Conservation (phyloP, 2,329 filamentous ascomycete genomes). For the Claviceps spartinae region DNA sequence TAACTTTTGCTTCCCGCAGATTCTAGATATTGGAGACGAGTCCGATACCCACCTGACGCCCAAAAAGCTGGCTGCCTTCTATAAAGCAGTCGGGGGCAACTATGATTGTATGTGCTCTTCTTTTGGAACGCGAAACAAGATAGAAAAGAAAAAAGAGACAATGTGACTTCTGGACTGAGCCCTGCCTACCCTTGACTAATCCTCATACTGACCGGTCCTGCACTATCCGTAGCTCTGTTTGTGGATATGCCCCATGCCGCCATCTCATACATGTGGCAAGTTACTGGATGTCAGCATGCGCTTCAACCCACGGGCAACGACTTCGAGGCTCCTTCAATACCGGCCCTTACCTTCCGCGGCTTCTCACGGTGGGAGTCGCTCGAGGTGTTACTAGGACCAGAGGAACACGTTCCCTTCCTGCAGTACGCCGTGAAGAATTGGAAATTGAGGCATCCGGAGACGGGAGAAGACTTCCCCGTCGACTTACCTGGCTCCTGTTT, state of each 20-base stretch:
- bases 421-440: conserved; percentile 70
- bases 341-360: conserved; percentile 68
- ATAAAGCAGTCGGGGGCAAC: conserved; percentile 59
- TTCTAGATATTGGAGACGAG: conserved; percentile 43
- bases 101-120: conserved; percentile 44
- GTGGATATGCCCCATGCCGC: conserved; percentile 57
- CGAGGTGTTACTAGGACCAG: conserved; percentile 73
- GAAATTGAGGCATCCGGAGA: conserved; percentile 60
- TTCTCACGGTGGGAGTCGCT: conserved; percentile 93
- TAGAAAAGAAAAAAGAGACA: background rate
- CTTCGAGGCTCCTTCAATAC: conserved; percentile 63
- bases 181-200: background rate
- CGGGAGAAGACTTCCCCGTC: conserved; percentile 52
- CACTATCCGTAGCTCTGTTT: conserved; percentile 49
- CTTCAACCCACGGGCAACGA: conserved; percentile 63
- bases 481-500: conserved; percentile 50
- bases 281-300: conserved; percentile 78
- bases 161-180: background rate
- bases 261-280: conserved; percentile 86
- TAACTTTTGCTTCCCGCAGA: conserved; percentile 25
- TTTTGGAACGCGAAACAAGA: too few species aligned
- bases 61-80: conserved; percentile 62
- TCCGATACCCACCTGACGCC: conserved; percentile 43
- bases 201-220: conserved; percentile 1
- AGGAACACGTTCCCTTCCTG: conserved; percentile 75